phyloP scores from a whole-genome alignment of 106 monocot genomes.

The Phalaenopsis equestris region DNA sequence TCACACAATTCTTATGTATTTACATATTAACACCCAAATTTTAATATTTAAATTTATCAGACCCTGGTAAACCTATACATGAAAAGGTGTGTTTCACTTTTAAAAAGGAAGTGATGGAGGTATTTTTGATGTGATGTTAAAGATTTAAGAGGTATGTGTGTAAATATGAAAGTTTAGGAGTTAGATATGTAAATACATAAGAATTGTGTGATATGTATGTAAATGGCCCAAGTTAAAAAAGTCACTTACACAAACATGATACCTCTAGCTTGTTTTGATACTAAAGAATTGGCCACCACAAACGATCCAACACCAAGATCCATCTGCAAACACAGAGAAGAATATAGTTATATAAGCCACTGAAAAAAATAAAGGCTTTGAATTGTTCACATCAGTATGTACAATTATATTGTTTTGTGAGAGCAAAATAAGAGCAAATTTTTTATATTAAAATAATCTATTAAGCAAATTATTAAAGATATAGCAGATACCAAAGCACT shows the following conservation, averaged over 20 bases:
- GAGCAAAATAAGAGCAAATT: not conserved
- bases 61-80: no score
- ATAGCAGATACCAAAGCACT: not conserved
- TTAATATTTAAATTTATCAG: no score
- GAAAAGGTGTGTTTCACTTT: no score
- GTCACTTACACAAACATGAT: constrained; percentile 43
- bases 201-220: no score
- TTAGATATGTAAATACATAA: no score
- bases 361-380: not conserved
- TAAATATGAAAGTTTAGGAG: no score
- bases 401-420: not conserved
- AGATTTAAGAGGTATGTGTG: no score
- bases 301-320: constrained; percentile 98
- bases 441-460: not conserved
- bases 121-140: no score
- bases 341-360: not conserved
- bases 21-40: no score
- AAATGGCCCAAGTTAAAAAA: not conserved
- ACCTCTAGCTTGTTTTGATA: constrained; percentile 79
- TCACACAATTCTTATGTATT: no score
- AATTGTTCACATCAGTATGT: constrained; percentile 4
- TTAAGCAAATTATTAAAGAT: not conserved
- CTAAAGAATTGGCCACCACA: constrained; percentile 86
- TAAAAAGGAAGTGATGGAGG: no score
- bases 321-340: constrained; percentile 40